Evolutionary conservation across 2,329 filamentous ascomycete genomes (phyloP).

Genomic region (Ophiostoma piceae): DNA sequence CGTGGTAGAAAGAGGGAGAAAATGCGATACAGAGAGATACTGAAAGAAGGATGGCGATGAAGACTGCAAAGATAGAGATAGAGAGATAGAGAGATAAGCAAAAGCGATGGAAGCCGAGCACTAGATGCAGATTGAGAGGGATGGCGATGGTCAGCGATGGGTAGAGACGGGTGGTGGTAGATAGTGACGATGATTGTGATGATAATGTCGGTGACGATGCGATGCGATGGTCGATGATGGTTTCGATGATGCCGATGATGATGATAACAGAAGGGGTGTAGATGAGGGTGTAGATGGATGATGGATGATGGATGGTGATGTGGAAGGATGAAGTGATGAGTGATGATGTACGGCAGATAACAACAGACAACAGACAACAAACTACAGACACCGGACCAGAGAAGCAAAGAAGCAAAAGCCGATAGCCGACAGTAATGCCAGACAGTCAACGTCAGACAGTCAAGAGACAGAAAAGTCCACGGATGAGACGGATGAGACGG

Average conservation of each 20-base stretch:
- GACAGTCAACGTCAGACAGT: no score
- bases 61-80: background rate
- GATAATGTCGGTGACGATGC: background rate
- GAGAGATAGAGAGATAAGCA: background rate
- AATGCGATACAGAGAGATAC: no score
- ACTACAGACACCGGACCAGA: background rate
- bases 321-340: background rate
- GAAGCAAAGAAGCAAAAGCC: no score
- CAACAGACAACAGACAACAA: background rate
- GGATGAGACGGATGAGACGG: background rate
- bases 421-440: no score
- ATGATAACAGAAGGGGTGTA: background rate
- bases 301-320: background rate
- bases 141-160: background rate
- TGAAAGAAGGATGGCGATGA: background rate
- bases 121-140: background rate
- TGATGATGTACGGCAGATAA: background rate
- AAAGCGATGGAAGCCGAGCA: conserved; percentile 2
- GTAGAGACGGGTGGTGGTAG: background rate
- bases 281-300: background rate
- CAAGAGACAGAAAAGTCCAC: no score
- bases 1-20: conserved; percentile 16
- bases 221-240: background rate
- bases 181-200: background rate
- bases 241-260: background rate